Conservation (phyloP, 2,329 filamentous ascomycete species). For the Bretziella fagacearum region DNA sequence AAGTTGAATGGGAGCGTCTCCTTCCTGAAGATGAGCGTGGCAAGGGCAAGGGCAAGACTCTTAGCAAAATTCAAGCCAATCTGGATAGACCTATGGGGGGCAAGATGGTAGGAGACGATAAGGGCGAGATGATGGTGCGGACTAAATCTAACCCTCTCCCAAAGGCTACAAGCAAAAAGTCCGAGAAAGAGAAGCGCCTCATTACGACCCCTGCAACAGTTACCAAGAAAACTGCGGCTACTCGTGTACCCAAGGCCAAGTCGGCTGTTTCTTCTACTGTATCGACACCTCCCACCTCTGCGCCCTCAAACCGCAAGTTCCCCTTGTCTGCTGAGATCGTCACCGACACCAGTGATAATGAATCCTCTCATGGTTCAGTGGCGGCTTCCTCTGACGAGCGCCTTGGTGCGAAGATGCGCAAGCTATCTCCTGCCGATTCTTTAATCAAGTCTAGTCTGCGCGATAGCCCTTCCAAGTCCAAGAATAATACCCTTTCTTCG, state of each 20-base stretch:
- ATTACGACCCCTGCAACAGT: constrained; percentile 19
- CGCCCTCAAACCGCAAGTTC: constrained; percentile 24
- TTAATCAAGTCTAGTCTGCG: background rate
- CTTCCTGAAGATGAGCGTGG: constrained; percentile 40
- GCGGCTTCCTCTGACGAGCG: constrained; percentile 8
- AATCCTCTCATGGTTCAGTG: constrained; percentile 25
- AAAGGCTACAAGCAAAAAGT: constrained; percentile 39
- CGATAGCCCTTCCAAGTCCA: constrained; percentile 9
- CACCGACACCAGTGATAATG: constrained; percentile 38
- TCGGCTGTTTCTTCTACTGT: background rate
- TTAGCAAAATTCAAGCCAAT: constrained; percentile 44
- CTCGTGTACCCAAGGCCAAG: constrained; percentile 16
- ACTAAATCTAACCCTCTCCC: constrained; percentile 34
- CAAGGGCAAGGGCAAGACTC: constrained; percentile 37
- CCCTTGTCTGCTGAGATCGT: constrained; percentile 40
- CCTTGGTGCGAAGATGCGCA: constrained; percentile 5
- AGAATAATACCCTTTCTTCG: background rate
- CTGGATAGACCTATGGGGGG: constrained; percentile 34
- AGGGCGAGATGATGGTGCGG: constrained; percentile 25
- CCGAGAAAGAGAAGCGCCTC: constrained; percentile 37
- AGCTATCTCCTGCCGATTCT: constrained; percentile 5
- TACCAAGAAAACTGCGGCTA: constrained; percentile 19
- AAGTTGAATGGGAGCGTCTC: constrained; percentile 45
- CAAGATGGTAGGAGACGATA: constrained; percentile 23
- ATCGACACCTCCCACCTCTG: constrained; percentile 1